Base-by-base conservation (phyloP, 1,139 yeast genomes). In the Magnusiomyces tetraspermus region DNA sequence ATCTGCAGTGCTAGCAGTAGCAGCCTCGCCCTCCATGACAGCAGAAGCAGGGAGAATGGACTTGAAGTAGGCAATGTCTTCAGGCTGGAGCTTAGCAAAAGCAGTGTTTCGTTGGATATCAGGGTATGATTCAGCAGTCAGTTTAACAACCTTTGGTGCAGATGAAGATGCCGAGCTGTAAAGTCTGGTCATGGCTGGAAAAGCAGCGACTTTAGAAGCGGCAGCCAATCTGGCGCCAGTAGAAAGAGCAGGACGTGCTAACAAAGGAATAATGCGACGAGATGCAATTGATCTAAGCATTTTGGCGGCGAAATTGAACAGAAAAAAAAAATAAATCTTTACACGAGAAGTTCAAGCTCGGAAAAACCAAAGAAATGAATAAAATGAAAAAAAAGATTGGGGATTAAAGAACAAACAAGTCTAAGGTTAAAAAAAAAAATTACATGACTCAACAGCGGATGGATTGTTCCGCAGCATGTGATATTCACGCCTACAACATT, bases 11-110 rank as follows among this genome's bases (percentile, higher is more conserved):
- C 40, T 31, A n/a, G 62, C 86, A 95, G 40, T 10, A n/a, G 40
- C 40, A 36, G 40, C 40, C 50, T 80, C 83, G 3, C 78, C 76
- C 51, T 71, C 82, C 59, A 64, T 77, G 52, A 72, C 68, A 55
- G 77, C 74, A 57, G 69, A 78, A 49, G 70, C 76, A 62, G 69
- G 72, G 56, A 89, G 69, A 31, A 90, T 71, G 0, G 78, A 65
- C 59, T 73, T 72, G 72, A 92, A 92, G 61, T 68, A 75, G 0
- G 69, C 75, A n/a, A 90, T 57, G 63, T 90, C 95, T 3, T 71
- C 71, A 0, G 71, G 71, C 1, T 76, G 76, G 30, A 90, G 70
- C 52, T 70, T 67, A 54, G 74, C 75, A 56, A 61, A 75, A 22
- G 61, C 55, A 21, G 54, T 53, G 11, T 65, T 62, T 17, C 71